Evolutionary conservation across 352 stramenopile genomes (phyloP).

Genomic region (Phytophthora litchii): DNA sequence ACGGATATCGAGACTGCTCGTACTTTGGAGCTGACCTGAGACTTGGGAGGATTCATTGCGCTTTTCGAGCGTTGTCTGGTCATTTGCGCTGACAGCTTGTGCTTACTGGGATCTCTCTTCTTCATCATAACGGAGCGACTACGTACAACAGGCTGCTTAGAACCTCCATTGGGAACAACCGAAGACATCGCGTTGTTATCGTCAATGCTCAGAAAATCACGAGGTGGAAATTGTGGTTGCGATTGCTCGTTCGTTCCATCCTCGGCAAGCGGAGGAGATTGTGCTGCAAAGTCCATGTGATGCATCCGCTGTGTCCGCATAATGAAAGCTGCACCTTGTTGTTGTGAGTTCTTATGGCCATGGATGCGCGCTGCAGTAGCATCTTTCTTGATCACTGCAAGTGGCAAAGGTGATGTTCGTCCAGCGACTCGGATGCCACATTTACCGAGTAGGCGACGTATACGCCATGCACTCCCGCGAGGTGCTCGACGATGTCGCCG

Average conservation of each 20-base stretch:
- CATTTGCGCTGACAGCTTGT: conserved; percentile 22
- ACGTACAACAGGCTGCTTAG: conserved; percentile 2
- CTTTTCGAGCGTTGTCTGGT: conserved; percentile 31
- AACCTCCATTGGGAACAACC: neutral
- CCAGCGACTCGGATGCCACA: conserved; percentile 10
- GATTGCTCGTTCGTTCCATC: conserved; percentile 1
- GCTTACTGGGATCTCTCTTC: conserved; percentile 29
- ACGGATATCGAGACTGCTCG: conserved; percentile 25
- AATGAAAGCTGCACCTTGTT: conserved; percentile 71
- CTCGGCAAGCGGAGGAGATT: conserved; percentile 10
- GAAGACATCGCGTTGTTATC: neutral
- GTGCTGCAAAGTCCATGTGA: conserved; percentile 42
- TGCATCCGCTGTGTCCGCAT: conserved; percentile 72
- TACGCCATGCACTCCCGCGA: conserved; percentile 5
- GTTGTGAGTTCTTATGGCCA: conserved; percentile 79
- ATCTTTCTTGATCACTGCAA: conserved; percentile 77
- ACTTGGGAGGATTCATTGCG: conserved; percentile 22
- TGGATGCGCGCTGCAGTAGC: conserved; percentile 61
- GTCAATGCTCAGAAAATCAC: conserved; percentile 15
- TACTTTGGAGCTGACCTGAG: conserved; percentile 2
- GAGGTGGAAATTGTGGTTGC: conserved; percentile 1
- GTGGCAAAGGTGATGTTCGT: conserved; percentile 51
- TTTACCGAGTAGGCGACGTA: conserved; percentile 20
- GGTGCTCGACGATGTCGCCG: conserved; percentile 1
- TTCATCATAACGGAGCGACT: conserved; percentile 6